Conservation (phyloP, 345 rosid genomes). For the Durio zibethinus region DNA sequence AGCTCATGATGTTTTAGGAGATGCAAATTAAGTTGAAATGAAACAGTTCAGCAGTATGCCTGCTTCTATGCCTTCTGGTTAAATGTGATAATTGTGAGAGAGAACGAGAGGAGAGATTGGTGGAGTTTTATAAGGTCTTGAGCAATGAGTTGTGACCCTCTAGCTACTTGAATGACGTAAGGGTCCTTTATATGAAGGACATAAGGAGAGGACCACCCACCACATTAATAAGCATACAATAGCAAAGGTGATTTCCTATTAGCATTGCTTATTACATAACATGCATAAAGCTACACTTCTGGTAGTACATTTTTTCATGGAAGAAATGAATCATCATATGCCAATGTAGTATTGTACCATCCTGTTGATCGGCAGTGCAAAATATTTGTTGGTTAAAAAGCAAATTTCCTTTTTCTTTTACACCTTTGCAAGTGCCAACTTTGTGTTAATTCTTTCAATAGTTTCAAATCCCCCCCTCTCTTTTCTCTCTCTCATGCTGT, state of each 20-base stretch:
- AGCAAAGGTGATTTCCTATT: constrained; percentile 10
- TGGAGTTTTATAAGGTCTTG: background rate
- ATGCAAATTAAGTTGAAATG: background rate
- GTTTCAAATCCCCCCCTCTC: background rate
- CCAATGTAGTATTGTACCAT: background rate
- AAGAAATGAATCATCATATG: constrained; percentile 14
- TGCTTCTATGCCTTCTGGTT: background rate
- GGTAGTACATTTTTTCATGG: background rate
- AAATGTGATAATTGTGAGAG: background rate
- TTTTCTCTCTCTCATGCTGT: background rate
- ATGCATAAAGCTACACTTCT: background rate
- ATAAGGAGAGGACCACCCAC: background rate
- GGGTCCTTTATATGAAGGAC: background rate
- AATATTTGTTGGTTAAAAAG: constrained; percentile 12
- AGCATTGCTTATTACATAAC: background rate
- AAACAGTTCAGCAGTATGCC: background rate
- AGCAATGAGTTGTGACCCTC: background rate
- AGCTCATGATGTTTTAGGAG: constrained; percentile 19
- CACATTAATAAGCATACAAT: background rate
- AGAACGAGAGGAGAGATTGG: background rate
- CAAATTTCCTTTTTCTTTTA: background rate
- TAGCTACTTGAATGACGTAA: background rate
- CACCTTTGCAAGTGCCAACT: background rate
- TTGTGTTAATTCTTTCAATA: background rate
- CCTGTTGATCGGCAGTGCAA: background rate